Evolutionary conservation across 73 alveolate species (phyloP).

Genomic region (Symbiodinium pilosum): DNA sequence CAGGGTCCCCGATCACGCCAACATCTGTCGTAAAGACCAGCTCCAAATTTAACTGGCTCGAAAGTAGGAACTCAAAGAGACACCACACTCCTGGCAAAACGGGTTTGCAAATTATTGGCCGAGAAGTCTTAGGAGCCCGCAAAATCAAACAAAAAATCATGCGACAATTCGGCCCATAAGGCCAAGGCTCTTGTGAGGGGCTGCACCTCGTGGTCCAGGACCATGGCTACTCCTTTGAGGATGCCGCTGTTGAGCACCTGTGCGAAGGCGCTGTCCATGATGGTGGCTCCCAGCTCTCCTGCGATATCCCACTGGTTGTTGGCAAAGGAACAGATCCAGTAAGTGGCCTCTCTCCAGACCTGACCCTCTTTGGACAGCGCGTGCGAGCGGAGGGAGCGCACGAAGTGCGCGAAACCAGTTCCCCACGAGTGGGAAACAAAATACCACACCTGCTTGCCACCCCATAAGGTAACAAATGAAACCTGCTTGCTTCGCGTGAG

Average conservation of each 20-base stretch:
- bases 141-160: too few relatives aligned
- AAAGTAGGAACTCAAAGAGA: neutral
- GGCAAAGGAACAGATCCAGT: conserved; percentile 1
- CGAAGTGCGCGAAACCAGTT: neutral
- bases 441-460: conserved; percentile 10
- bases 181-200: conserved; percentile 6
- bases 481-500: neutral
- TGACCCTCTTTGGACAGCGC: neutral
- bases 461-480: conserved; percentile 46
- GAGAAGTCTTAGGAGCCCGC: too few relatives aligned
- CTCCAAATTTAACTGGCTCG: neutral
- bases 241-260: neutral
- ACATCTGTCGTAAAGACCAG: neutral
- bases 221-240: conserved; percentile 20
- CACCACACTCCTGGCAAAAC: too few relatives aligned
- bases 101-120: too few relatives aligned
- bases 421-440: conserved; percentile 9
- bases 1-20: neutral
- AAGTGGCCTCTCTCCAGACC: neutral
- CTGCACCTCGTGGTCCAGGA: conserved; percentile 34
- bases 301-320: conserved; percentile 30
- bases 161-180: too few relatives aligned
- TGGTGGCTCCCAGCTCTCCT: neutral
- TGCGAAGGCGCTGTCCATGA: conserved; percentile 19
- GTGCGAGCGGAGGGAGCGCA: neutral